phyloP scores from a whole-genome alignment of 495 filamentous ascomycete genomes.

The Daldinia decipiens region DNA sequence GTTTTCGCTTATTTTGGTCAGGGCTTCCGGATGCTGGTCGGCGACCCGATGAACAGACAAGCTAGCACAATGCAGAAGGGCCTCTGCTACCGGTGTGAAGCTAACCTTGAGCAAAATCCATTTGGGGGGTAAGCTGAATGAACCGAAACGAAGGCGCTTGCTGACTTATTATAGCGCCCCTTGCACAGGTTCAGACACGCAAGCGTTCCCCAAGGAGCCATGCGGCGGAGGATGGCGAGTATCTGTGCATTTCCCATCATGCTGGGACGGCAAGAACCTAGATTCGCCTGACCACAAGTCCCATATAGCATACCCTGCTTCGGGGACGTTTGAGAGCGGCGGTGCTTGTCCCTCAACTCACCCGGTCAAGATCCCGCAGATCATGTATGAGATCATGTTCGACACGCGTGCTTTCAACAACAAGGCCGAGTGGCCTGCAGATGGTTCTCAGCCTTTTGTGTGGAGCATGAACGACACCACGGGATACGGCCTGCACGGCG shows the following conservation, averaged over 20 bases:
- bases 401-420: slow-evolving; percentile 58
- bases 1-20: slow-evolving; percentile 27
- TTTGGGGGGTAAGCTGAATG: slow-evolving; percentile 50
- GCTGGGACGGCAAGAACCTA: slow-evolving; percentile 67
- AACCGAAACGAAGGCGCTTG: too few species aligned
- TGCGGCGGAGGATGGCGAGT: slow-evolving; percentile 62
- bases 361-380: slow-evolving; percentile 57
- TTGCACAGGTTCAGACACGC: slow-evolving; percentile 61
- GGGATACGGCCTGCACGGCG: slow-evolving; percentile 60
- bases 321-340: slow-evolving; percentile 52
- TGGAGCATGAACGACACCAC: slow-evolving; percentile 62
- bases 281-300: slow-evolving; percentile 63
- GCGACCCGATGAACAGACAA: slow-evolving; percentile 49
- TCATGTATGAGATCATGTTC: slow-evolving; percentile 65
- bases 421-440: slow-evolving; percentile 55
- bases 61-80: slow-evolving; percentile 50
- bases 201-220: slow-evolving; percentile 52
- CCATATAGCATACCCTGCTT: slow-evolving; percentile 59
- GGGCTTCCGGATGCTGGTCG: slow-evolving; percentile 59
- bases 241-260: slow-evolving; percentile 61
- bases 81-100: slow-evolving; percentile 61
- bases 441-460: slow-evolving; percentile 57
- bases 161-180: slow-evolving; percentile 47
- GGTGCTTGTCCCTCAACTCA: slow-evolving; percentile 59
- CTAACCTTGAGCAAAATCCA: slow-evolving; percentile 58